Base-by-base conservation (phyloP, 108 stramenopile genomes). In the Bacterosira constricta region DNA sequence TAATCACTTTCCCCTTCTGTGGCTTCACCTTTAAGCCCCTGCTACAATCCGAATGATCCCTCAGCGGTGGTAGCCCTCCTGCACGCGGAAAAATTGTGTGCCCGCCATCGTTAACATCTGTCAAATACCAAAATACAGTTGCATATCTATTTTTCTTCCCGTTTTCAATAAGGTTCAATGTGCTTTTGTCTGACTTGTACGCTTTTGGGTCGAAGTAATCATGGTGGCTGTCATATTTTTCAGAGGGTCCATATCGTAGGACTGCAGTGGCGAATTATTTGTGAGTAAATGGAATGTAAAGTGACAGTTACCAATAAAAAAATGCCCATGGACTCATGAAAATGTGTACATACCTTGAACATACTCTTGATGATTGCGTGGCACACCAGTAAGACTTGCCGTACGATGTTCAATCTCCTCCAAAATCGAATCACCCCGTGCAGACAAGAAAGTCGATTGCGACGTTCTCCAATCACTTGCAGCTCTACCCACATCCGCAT, bases 61-160 rank as follows among this genome's bases (percentile, higher is more conserved):
- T 27, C 5, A 68, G 75, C 4, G 42, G 63, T 3, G 72, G 76
- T 9, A 21, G 58, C n/a, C 74, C 75, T 12, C 73, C 63, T 21
- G 50, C 57, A n/a, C 56, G 37, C 21, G 89, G 89, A 66, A 90
- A 90, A 30, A 85, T 72, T 1, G 89, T 90, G 35, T 90, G 80
- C 25, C 89, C 89, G 4, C 96, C 96, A 27, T 83, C 85, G 31
- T 55, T 73, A 12, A 96, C 96, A 50, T 91, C 89, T 20, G 87
- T 84, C 37, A 97, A 66, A 66, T 96, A 96, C 80, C 95, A 90
- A 51, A 97, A 93, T 12, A 96, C 95, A 15, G 95, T 97, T 1
- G 91, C 92, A 60, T 87, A 88, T 21, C 95, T 84, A 73, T 97
- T 97, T 30, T 64, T 71, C 15, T 64, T 75, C 9, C 88, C 91